Evolutionary conservation across 2,329 filamentous ascomycete species (phyloP).

Genomic region (Scleromitrula shiraiana): DNA sequence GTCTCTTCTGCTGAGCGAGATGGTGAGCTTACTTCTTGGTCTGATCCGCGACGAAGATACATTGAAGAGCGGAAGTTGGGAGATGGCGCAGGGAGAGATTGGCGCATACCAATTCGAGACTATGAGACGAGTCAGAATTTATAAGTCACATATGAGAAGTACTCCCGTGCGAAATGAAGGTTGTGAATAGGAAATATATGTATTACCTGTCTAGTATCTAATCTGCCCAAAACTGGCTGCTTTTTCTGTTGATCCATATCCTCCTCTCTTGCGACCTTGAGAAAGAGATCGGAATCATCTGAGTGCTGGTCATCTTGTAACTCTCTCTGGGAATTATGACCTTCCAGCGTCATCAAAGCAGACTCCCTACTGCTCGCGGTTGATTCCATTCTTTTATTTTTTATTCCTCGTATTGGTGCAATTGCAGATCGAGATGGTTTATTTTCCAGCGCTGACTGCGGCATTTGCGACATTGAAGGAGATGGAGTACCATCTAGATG

Average conservation of each 20-base stretch:
- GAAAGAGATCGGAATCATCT: slow-evolving; percentile 29
- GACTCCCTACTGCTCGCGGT: slow-evolving; percentile 10
- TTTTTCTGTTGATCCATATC: slow-evolving; percentile 13
- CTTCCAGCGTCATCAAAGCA: slow-evolving; percentile 24
- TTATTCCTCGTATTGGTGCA: slow-evolving; percentile 25
- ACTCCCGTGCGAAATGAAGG: not conserved
- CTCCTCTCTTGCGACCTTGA: slow-evolving; percentile 28
- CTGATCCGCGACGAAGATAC: slow-evolving; percentile 24
- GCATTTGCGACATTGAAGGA: slow-evolving; percentile 2
- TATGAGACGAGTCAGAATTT: slow-evolving; percentile 15
- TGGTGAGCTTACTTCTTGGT: slow-evolving; percentile 20
- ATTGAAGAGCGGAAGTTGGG: slow-evolving; percentile 14
- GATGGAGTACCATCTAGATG: slow-evolving; percentile 4
- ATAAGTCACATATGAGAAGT: not conserved
- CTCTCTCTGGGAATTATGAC: slow-evolving; percentile 13
- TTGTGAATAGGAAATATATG: not conserved
- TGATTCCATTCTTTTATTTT: slow-evolving; percentile 19
- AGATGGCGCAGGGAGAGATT: slow-evolving; percentile 22
- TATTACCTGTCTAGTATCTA: slow-evolving; percentile 23
- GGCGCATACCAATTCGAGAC: slow-evolving; percentile 24
- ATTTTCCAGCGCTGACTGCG: slow-evolving; percentile 9
- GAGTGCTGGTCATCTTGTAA: slow-evolving; percentile 24
- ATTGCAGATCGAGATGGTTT: slow-evolving; percentile 18
- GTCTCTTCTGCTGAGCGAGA: slow-evolving; percentile 19
- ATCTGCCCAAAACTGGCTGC: slow-evolving; percentile 13